Percentiles rank a stretch among this genome's conserved stretches.
phyloP scores from a whole-genome alignment of 208 protist genomes.

The Angomonas ambiguus region DNA sequence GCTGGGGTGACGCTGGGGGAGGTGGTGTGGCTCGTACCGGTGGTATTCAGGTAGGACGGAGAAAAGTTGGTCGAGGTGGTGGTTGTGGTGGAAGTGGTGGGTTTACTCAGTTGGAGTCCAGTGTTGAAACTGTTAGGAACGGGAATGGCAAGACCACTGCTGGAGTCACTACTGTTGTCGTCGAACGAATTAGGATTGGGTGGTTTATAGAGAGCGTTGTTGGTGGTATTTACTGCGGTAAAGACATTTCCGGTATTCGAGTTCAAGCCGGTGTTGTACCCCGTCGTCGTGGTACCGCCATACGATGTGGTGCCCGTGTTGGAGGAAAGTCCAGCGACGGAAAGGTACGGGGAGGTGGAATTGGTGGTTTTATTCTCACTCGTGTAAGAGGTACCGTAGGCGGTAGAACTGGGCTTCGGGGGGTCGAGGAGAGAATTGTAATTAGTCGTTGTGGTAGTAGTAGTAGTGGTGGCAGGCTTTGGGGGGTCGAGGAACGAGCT shows the following conservation, averaged over 20 bases:
- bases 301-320: neutral
- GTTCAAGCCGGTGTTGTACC: neutral
- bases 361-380: too few relatives aligned
- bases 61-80: neutral
- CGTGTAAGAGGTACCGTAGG: too few relatives aligned
- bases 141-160: slow-evolving; percentile 34
- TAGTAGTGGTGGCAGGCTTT: neutral
- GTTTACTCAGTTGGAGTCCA: slow-evolving; percentile 7
- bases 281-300: neutral
- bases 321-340: neutral
- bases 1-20: neutral
- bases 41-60: neutral
- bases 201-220: neutral
- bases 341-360: neutral
- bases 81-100: slow-evolving; percentile 1
- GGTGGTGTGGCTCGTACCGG: neutral
- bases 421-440: too few relatives aligned
- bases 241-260: neutral
- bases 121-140: slow-evolving; percentile 19
- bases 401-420: too few relatives aligned
- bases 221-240: neutral
- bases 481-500: neutral
- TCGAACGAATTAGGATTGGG: slow-evolving; percentile 13
- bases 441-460: neutral
- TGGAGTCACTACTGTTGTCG: slow-evolving; percentile 10